Evolutionary conservation across 768 basidiomycete species (phyloP), one percentile per base, ranked within the genome.

Genomic region (Cubamyces sp.): DNA sequence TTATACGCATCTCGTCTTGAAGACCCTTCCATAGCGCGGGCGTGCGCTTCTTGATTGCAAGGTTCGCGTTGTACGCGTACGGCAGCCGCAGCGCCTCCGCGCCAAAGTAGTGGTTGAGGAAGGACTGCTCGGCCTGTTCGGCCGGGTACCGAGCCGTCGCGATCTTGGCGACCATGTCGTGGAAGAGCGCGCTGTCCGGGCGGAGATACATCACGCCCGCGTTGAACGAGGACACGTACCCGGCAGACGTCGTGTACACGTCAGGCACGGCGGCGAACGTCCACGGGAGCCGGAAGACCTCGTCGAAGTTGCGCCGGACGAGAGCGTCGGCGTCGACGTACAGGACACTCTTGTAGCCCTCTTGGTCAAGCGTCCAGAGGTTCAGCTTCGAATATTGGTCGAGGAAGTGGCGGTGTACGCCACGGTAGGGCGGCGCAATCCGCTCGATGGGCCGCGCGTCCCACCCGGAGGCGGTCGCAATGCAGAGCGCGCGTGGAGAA

Each of bases 81-180:
- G 76, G 76, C 19, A 78, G 70, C 6, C 71, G 70, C 37, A 74
- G 61, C 25, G 60, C 68, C 51, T 76, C 71, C 15, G 70, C 68
- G 49, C 70, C 75, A 51, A 73, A 78, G 64, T 76, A 78, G 23
- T 70, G 58, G 60, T 78, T 78, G 23, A 78, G 65, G 66, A 82
- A 83, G 14, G 79, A 76, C 69, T 80, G 78, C 49, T 78, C 77
- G 2, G 81, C 81, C 50, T 77, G 68, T 30, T 73, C 62, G 9
- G 77, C 65, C 4, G 75, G 71, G 63, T 73, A 81, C 19, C 71
- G 67, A 34, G 81, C 78, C 0, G 74, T 74, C 48, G 74, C 74
- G 65, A 82, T 74, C 67, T 77, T 75, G 16, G 66, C 62, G 8
- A 74, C 64, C 74, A 77, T 70, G 63, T 70, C 66, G 18, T 66